Evolutionary conservation across 2,329 filamentous ascomycete species (phyloP).

Genomic region (Podosphaera xanthii): DNA sequence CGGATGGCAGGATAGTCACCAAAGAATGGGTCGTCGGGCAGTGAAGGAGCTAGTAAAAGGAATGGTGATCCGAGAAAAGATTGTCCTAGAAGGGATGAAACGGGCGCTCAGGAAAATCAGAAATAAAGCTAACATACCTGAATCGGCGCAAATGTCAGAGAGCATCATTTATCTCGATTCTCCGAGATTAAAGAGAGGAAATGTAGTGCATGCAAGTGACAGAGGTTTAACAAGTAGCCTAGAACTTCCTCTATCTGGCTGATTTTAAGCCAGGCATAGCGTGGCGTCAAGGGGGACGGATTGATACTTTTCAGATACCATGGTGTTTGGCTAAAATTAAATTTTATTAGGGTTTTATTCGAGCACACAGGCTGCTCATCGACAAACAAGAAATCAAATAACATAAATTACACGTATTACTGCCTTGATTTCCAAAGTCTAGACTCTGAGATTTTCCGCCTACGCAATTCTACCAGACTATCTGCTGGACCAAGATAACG

Average conservation of each 20-base stretch:
- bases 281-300: background rate
- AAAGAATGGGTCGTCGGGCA: constrained; percentile 49
- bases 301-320: too few relatives aligned
- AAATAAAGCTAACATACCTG: background rate
- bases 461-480: too few relatives aligned
- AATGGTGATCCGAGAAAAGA: constrained; percentile 61
- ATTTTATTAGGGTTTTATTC: background rate
- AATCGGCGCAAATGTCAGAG: background rate
- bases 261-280: background rate
- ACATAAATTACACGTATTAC: background rate
- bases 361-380: background rate
- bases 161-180: too few relatives aligned
- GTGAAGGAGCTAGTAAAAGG: constrained; percentile 53
- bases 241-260: background rate
- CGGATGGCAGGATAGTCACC: constrained; percentile 80
- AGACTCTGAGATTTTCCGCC: too few relatives aligned
- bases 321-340: too few relatives aligned
- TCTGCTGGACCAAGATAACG: background rate
- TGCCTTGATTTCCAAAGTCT: too few relatives aligned
- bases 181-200: background rate
- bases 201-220: background rate
- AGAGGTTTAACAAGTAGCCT: background rate
- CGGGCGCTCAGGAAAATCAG: constrained; percentile 39
- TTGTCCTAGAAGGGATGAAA: constrained; percentile 57
- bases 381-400: background rate